Base-by-base conservation (phyloP, 176 grass and related monocot genomes). In the Poa pratensis region DNA sequence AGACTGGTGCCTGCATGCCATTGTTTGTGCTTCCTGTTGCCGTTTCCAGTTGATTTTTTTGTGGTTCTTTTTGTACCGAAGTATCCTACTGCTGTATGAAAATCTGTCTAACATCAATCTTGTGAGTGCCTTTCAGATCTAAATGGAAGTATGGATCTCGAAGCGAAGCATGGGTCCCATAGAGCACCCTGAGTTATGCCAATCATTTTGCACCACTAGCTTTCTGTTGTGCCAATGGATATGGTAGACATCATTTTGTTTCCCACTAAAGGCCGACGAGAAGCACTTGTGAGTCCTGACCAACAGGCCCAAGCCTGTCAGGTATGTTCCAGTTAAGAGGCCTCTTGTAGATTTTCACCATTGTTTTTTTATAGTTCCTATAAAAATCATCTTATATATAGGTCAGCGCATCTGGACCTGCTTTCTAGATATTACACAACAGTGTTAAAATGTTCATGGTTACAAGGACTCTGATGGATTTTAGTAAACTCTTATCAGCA, bases 221-320 rank as follows among this genome's bases (percentile, higher is more conserved):
- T 39, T 73, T 79, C 49, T 76, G 50, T 68, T 86, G 69, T 87
- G 76, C 59, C 58, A 66, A 80, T 90, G 10, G 74, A 69, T 80
- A 69, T 69, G 75, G 74, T 75, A 35, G 73, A 66, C 79, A 87
- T 83, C 57, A 90, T 90, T 73, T 79, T 90, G 88, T 79, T 90
- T 73, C 80, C 89, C 80, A 80, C 89, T 80, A 75, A 83, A 68
- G 80, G 50, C 39, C 70, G 49, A 69, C 30, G 26, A 75, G 80
- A 87, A 82, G 75, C 75, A 87, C 28, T 77, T 32, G 51, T 27
- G 72, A 82, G 40, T 23, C 43, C 26, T 83, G 55, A 24, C 42
- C 70, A 40, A 84, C 57, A 26, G 57, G 57, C 76, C 46, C 67
- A 74, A 51, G 9, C 37, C 55, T 42, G 83, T 82, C 17, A 39